Evolutionary conservation across 75 land plant genomes (phyloP).

Genomic region (Larix kaempferi): DNA sequence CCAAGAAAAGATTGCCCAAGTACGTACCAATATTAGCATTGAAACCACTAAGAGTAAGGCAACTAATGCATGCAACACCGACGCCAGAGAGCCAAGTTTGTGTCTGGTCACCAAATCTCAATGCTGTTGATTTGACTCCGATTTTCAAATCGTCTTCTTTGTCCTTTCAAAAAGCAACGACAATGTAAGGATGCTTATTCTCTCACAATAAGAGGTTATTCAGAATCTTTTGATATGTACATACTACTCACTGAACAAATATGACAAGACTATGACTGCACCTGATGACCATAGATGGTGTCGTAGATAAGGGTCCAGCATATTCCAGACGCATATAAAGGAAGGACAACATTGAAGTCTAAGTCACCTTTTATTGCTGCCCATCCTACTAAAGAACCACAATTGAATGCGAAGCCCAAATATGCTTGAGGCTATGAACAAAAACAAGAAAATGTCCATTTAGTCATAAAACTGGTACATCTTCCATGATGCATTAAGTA

Average conservation of each 20-base stretch:
- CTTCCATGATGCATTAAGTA: neutral
- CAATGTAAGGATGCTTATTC: neutral
- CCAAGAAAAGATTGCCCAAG: conserved; percentile 3
- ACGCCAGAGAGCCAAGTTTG: conserved; percentile 69
- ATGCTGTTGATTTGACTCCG: conserved; percentile 96
- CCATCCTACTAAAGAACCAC: conserved; percentile 99
- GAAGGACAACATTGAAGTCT: conserved; percentile 71
- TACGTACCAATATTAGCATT: conserved; percentile 75
- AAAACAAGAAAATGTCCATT: neutral
- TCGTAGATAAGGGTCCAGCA: conserved; percentile 99
- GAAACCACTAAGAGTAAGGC: conserved; percentile 71
- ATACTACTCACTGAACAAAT: neutral
- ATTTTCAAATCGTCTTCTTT: conserved; percentile 93
- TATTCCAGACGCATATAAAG: conserved; percentile 82
- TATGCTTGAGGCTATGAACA: conserved; percentile 89
- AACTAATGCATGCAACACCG: conserved; percentile 62
- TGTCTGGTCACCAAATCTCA: conserved; percentile 80
- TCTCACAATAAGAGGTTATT: neutral
- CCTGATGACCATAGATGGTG: conserved; percentile 99
- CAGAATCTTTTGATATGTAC: neutral
- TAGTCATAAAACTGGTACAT: neutral
- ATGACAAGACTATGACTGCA: conserved; percentile 10
- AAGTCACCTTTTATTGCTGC: conserved; percentile 81
- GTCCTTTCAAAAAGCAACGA: conserved; percentile 38
- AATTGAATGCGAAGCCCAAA: conserved; percentile 93